A percentile compares a stretch with the other conserved stretches of the same genome.
These are phyloP conservation scores for Arthrobotrys megalospora DNA, from an alignment of 2,329 filamentous ascomycete species.

Conservation along the genomic window DNA sequence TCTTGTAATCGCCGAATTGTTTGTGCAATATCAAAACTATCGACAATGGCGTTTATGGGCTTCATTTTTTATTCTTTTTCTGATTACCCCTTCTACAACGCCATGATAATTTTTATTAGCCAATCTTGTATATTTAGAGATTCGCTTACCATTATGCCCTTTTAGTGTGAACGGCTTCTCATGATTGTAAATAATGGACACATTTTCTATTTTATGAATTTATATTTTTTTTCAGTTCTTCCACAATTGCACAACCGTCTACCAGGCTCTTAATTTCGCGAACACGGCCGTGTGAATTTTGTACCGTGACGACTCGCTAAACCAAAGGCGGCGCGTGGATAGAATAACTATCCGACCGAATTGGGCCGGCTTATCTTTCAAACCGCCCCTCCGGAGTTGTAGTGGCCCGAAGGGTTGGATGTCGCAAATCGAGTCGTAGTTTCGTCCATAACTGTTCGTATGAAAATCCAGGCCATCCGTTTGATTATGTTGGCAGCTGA, in stretches of 20 bases:
- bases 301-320: no score
- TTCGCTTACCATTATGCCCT: conserved; percentile 26
- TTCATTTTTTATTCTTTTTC: not conserved
- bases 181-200: conserved; percentile 30
- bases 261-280: not conserved
- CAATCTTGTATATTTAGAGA: conserved; percentile 33
- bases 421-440: no score
- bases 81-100: not conserved
- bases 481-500: conserved; percentile 16
- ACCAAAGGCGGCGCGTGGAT: no score
- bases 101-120: conserved; percentile 27
- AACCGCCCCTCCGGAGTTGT: no score
- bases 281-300: not conserved
- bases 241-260: not conserved
- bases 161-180: conserved; percentile 13
- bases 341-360: no score
- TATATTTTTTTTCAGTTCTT: not conserved
- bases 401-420: no score
- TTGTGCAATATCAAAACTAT: conserved; percentile 3
- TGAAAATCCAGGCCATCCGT: conserved; percentile 18
- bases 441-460: conserved; percentile 27
- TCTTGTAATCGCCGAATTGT: conserved; percentile 36
- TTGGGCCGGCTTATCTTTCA: no score
- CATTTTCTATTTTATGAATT: conserved; percentile 1
- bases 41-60: conserved; percentile 11